Evolutionary conservation across 2,329 filamentous ascomycete species (phyloP).

Genomic region (Cercospora nicotianae): DNA sequence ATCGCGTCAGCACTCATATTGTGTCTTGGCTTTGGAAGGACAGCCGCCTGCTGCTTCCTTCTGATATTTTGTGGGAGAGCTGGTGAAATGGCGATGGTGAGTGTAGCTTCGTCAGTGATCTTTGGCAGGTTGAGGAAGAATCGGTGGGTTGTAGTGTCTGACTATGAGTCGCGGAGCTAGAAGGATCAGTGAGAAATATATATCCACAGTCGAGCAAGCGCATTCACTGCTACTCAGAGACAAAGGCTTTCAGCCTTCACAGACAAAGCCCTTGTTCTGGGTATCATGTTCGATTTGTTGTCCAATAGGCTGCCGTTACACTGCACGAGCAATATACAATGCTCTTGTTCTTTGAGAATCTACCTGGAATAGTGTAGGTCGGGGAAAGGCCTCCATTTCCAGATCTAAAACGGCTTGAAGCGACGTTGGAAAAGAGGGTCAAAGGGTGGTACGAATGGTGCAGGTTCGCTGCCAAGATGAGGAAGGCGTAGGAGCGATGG

Average conservation of each 20-base stretch:
- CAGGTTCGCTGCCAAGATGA: conserved; percentile 12
- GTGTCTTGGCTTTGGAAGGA: background rate
- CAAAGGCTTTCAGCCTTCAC: background rate
- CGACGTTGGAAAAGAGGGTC: conserved; percentile 3
- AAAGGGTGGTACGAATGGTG: conserved; percentile 12
- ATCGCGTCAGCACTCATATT: background rate
- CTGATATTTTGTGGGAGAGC: background rate
- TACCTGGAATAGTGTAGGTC: background rate
- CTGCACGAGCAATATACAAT: conserved; percentile 36
- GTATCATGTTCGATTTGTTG: background rate
- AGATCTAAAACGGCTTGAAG: background rate
- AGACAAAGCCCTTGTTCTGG: background rate
- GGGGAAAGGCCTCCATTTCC: no score
- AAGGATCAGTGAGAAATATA: background rate
- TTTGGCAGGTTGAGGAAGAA: background rate
- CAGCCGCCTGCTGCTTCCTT: background rate
- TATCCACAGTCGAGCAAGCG: background rate
- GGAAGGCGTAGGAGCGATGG: conserved; percentile 10
- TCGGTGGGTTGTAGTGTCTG: background rate
- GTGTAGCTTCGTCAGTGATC: background rate
- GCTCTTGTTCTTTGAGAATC: background rate
- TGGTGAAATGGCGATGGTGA: background rate
- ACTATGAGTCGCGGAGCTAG: background rate
- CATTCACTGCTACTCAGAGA: background rate
- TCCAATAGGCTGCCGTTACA: background rate